These are phyloP conservation scores for Urostyla sp. DNA, from an alignment of 73 alveolate species.

Conservation along the genomic window DNA sequence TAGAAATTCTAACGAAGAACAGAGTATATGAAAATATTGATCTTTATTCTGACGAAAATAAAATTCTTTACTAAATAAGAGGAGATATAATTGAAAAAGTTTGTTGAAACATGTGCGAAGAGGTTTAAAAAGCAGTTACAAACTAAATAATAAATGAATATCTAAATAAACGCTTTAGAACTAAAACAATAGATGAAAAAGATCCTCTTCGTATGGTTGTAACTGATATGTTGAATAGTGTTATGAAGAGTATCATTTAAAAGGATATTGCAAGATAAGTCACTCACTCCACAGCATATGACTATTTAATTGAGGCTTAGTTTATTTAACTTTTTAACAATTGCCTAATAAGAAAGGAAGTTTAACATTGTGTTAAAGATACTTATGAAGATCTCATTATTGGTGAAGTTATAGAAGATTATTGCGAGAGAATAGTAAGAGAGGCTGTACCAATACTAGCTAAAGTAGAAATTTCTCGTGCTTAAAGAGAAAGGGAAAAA, in stretches of 20 bases:
- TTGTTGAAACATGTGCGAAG: slow-evolving; percentile 47
- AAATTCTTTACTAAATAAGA: slow-evolving; percentile 36
- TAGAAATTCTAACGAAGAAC: slow-evolving; percentile 56
- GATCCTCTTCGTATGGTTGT: slow-evolving; percentile 65
- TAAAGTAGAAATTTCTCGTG: slow-evolving; percentile 7
- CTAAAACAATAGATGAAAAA: slow-evolving; percentile 45
- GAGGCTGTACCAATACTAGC: slow-evolving; percentile 46
- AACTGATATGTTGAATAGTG: slow-evolving; percentile 31
- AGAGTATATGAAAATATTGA: slow-evolving; percentile 61
- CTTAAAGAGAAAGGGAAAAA: slow-evolving; percentile 35
- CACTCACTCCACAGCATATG: slow-evolving; percentile 4
- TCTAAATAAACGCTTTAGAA: slow-evolving; percentile 31
- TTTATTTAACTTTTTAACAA: slow-evolving; percentile 48
- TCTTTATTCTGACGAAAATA: slow-evolving; percentile 55
- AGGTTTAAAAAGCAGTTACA: neutral
- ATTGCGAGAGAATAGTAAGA: neutral
- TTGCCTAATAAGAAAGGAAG: slow-evolving; percentile 36
- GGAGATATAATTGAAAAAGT: slow-evolving; percentile 53
- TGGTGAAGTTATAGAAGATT: slow-evolving; percentile 53
- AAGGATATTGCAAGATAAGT: slow-evolving; percentile 28
- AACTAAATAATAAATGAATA: slow-evolving; percentile 59
- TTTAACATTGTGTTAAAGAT: slow-evolving; percentile 46
- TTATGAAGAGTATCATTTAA: slow-evolving; percentile 34
- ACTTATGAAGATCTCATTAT: slow-evolving; percentile 55
- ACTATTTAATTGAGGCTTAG: slow-evolving; percentile 56